Conservation (phyloP, 2,329 filamentous ascomycete genomes). For the Cercospora canescens region DNA sequence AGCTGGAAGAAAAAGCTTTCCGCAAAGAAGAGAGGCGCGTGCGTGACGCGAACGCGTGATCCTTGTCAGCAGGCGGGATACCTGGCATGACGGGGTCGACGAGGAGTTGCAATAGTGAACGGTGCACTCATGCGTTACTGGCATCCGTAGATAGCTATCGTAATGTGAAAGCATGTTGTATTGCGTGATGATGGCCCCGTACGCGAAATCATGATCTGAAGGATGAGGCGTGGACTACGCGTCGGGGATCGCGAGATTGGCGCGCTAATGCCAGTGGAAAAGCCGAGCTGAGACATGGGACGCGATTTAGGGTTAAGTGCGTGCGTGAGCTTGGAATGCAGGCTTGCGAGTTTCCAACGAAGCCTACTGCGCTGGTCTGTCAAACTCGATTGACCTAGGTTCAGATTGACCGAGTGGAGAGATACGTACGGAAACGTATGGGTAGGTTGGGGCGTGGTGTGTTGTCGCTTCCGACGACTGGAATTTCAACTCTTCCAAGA, state of each 20-base stretch:
- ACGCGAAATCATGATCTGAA: not conserved
- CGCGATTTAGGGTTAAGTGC: conserved; percentile 1
- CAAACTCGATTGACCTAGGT: too few species aligned
- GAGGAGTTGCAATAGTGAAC: not conserved
- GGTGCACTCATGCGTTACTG: conserved; percentile 2
- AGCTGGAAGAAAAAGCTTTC: conserved; percentile 1
- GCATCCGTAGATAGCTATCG: conserved; percentile 3
- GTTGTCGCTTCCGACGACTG: not conserved
- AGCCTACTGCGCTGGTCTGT: too few species aligned
- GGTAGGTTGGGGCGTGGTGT: not conserved
- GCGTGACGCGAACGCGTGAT: conserved; percentile 13
- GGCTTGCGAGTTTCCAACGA: too few species aligned
- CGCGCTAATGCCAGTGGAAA: not conserved
- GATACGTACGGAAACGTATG: not conserved
- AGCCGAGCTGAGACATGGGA: not conserved
- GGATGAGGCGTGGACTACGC: conserved; percentile 10
- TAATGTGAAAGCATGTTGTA: not conserved
- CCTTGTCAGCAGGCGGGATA: not conserved
- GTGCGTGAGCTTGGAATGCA: not conserved
- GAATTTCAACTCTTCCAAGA: not conserved
- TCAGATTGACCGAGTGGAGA: not conserved
- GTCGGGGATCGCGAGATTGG: not conserved
- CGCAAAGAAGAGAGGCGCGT: not conserved
- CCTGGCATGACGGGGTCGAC: not conserved
- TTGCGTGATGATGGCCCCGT: not conserved